Percentiles rank a stretch among this genome's conserved stretches.
phyloP scores from a whole-genome alignment of 2,329 filamentous ascomycete genomes.

The Biscogniauxia mediterranea region DNA sequence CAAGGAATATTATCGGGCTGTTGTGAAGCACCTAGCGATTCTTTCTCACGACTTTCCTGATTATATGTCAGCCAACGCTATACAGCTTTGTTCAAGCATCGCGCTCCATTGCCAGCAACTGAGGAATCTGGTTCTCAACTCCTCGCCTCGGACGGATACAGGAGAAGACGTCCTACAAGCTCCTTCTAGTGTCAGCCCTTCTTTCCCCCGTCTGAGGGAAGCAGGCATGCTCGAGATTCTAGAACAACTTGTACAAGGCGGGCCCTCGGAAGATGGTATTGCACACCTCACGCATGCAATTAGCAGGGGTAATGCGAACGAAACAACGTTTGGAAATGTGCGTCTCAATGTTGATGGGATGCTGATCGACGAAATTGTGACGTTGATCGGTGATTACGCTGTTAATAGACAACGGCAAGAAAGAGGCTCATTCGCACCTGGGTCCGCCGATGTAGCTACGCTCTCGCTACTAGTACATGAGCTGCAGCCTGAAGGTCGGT shows the following conservation, averaged over 20 bases:
- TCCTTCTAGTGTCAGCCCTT: constrained; percentile 12
- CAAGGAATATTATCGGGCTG: constrained; percentile 81
- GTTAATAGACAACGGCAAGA: constrained; percentile 60
- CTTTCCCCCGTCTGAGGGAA: constrained; percentile 43
- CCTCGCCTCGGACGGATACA: constrained; percentile 65
- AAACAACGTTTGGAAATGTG: constrained; percentile 65
- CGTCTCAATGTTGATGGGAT: constrained; percentile 66
- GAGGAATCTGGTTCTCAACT: constrained; percentile 81
- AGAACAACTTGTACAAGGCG: constrained; percentile 57
- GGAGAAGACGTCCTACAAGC: constrained; percentile 54
- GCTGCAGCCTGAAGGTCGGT: constrained; percentile 73
- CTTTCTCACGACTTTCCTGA: constrained; percentile 94
- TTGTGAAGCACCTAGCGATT: constrained; percentile 77
- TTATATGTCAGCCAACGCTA: constrained; percentile 85
- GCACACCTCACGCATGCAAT: constrained; percentile 75
- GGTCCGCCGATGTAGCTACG: constrained; percentile 66
- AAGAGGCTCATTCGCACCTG: constrained; percentile 61
- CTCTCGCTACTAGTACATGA: constrained; percentile 76
- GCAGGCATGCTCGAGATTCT: constrained; percentile 59
- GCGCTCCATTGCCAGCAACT: constrained; percentile 83
- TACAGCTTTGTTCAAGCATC: constrained; percentile 76
- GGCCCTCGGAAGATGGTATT: constrained; percentile 68
- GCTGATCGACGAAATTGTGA: constrained; percentile 78
- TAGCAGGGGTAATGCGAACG: constrained; percentile 54
- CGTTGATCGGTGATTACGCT: constrained; percentile 76